These are phyloP conservation scores for Beauveria sp. DNA, from an alignment of 2,329 filamentous ascomycete genomes.

Conservation along the genomic window DNA sequence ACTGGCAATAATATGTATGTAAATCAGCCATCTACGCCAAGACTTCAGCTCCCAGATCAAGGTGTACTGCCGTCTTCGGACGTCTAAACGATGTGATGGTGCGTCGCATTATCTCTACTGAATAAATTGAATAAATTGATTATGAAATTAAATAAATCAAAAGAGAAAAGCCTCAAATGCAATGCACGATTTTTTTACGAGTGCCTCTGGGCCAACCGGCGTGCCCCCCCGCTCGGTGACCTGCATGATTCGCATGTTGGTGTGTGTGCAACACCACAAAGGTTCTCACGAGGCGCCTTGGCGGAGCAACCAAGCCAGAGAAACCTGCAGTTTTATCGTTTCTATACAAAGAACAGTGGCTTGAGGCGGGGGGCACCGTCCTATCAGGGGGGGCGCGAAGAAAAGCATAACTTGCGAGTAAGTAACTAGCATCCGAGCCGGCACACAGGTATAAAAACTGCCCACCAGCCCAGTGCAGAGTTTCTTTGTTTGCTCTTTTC, in stretches of 20 bases:
- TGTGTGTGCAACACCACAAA: slow-evolving; percentile 3
- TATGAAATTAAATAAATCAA: background rate
- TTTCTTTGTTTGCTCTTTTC: background rate
- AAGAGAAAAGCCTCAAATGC: no score
- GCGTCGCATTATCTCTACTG: no score
- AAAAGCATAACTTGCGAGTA: background rate
- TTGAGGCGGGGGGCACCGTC: background rate
- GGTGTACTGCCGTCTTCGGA: background rate
- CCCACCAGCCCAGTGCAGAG: background rate
- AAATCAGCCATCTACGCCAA: background rate
- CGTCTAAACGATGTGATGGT: no score
- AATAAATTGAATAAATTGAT: background rate
- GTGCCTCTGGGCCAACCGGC: no score
- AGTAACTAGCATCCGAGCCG: background rate
- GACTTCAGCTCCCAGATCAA: background rate
- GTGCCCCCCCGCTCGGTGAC: background rate
- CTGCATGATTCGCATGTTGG: background rate
- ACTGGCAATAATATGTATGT: slow-evolving; percentile 2
- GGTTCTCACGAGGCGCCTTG: slow-evolving; percentile 13
- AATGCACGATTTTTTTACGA: no score
- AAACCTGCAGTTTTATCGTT: background rate
- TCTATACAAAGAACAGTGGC: background rate
- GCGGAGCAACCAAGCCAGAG: background rate
- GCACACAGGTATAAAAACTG: background rate
- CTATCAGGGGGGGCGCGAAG: background rate